phyloP scores from a whole-genome alignment of 345 rosid species.

The Lepidium didymum region DNA sequence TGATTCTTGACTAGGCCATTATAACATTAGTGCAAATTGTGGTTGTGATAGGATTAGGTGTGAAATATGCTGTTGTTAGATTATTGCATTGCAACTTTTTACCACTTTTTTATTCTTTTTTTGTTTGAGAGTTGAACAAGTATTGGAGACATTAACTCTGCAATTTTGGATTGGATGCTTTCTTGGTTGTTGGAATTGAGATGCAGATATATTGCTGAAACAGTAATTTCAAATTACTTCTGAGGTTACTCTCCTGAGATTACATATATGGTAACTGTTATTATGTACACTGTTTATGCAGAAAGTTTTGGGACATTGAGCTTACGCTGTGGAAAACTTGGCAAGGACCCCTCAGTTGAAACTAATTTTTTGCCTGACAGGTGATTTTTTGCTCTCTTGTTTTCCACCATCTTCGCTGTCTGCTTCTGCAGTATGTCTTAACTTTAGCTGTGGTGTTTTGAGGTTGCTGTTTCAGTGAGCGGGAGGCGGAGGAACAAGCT shows the following conservation, averaged over 20 bases:
- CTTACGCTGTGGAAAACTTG: conserved; percentile 51
- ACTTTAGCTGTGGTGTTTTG: conserved; percentile 54
- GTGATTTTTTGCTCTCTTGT: conserved; percentile 35
- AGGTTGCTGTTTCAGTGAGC: conserved; percentile 93
- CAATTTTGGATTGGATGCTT: background rate
- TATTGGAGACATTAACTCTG: background rate
- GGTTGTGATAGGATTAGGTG: background rate
- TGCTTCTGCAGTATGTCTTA: conserved; percentile 3
- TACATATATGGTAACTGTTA: background rate
- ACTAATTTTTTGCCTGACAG: conserved; percentile 98
- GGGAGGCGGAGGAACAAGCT: conserved; percentile 99
- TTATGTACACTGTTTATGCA: conserved; percentile 3
- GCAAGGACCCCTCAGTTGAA: conserved; percentile 97
- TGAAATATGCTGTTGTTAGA: background rate
- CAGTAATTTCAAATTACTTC: background rate
- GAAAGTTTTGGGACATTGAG: conserved; percentile 36
- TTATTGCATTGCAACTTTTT: background rate
- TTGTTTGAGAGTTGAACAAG: background rate
- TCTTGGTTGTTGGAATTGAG: conserved; percentile 7
- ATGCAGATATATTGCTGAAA: background rate
- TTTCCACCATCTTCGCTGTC: background rate
- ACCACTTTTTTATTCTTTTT: background rate
- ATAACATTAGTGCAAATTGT: background rate
- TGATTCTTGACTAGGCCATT: background rate
- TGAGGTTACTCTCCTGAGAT: background rate